Percentiles rank a stretch among this genome's conserved stretches.
Conservation (phyloP, 768 basidiomycete genomes). For the Russula emetica region DNA sequence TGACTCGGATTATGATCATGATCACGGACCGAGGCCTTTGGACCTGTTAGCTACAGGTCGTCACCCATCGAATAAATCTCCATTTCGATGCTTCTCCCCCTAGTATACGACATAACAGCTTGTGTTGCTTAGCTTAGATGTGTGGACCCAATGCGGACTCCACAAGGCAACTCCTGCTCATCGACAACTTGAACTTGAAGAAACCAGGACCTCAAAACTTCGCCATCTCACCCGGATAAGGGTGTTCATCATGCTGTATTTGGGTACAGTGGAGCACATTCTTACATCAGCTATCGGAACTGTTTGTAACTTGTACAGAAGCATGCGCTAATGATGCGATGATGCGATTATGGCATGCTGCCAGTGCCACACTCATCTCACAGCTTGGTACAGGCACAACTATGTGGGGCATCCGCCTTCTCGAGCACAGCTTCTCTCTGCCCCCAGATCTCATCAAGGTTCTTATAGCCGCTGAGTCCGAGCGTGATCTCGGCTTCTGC, state of each 20-base stretch:
- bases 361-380: neutral
- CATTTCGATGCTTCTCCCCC: no score
- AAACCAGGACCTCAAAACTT: neutral
- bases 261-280: no score
- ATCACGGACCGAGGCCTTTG: no score
- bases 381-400: neutral
- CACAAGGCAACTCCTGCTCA: no score
- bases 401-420: slow-evolving; percentile 36
- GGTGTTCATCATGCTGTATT: no score
- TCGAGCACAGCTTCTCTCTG: slow-evolving; percentile 49
- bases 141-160: no score
- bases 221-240: neutral
- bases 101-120: no score
- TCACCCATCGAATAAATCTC: no score
- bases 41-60: no score
- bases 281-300: no score
- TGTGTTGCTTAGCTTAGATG: no score
- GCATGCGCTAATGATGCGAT: neutral
- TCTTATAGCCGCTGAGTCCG: slow-evolving; percentile 56
- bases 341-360: neutral
- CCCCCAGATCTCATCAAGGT: slow-evolving; percentile 57
- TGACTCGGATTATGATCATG: no score
- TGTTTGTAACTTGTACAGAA: neutral
- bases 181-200: neutral
- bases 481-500: slow-evolving; percentile 66